A percentile compares a stretch with the other conserved stretches of the same genome.
phyloP scores from a whole-genome alignment of 1,139 yeast genomes.

The Meyerozyma sp. region DNA sequence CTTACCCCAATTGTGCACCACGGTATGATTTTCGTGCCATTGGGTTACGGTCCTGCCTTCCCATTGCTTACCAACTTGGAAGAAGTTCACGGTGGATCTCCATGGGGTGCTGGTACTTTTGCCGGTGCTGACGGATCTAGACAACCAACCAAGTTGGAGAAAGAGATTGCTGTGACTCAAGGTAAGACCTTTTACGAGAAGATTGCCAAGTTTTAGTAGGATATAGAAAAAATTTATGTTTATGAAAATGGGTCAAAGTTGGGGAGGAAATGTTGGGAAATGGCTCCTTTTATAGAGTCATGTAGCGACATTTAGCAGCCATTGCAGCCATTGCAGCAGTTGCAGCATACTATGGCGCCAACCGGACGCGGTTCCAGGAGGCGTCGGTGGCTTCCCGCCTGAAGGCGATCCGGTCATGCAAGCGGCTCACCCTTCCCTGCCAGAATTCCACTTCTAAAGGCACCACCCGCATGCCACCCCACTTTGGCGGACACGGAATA shows the following conservation, averaged over 20 bases:
- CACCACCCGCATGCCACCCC: slow-evolving; percentile 91
- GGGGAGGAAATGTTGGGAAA: no score
- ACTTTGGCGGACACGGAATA: slow-evolving; percentile 85
- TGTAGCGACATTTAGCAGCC: no score
- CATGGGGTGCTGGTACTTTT: slow-evolving; percentile 86
- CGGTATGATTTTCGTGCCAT: slow-evolving; percentile 74
- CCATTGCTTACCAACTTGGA: slow-evolving; percentile 52
- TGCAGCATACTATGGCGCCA: slow-evolving; percentile 76
- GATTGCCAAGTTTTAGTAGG: slow-evolving; percentile 22
- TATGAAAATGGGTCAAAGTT: no score
- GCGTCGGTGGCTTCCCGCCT: slow-evolving; percentile 45
- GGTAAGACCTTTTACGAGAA: slow-evolving; percentile 56
- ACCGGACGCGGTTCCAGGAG: slow-evolving; percentile 60
- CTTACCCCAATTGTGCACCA: slow-evolving; percentile 71
- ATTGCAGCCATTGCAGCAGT: no score
- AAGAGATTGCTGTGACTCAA: slow-evolving; percentile 56
- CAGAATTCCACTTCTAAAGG: slow-evolving; percentile 94
- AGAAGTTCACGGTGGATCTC: slow-evolving; percentile 77
- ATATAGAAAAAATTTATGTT: no score
- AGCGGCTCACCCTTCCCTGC: slow-evolving; percentile 90
- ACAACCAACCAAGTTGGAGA: slow-evolving; percentile 61
- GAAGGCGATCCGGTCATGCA: slow-evolving; percentile 86
- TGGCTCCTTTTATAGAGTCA: no score
- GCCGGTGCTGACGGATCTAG: slow-evolving; percentile 82
- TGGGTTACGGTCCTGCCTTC: slow-evolving; percentile 68